These are phyloP conservation scores for Coprinellus aureogranulatus DNA, from an alignment of 768 basidiomycete species.

Conservation along the genomic window DNA sequence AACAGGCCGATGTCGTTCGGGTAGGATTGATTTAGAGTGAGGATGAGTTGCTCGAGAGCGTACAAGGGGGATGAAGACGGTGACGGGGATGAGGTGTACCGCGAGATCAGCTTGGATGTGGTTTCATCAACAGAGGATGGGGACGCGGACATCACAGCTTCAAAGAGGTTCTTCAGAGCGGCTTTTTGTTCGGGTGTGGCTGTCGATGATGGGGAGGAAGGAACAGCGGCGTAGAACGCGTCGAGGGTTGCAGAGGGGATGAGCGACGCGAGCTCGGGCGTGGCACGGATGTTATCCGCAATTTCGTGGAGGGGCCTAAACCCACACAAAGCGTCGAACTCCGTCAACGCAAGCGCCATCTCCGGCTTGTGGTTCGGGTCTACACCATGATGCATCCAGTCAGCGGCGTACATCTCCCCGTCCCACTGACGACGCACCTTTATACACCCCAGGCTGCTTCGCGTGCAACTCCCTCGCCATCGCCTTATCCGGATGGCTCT, in stretches of 20 bases:
- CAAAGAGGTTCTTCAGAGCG: conserved; percentile 74
- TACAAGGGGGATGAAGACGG: conserved; percentile 31
- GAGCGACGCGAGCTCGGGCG: conserved; percentile 75
- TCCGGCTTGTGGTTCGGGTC: conserved; percentile 98
- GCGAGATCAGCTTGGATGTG: conserved; percentile 46
- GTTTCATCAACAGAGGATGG: conserved; percentile 46
- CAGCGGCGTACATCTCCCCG: neutral
- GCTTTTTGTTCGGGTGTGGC: conserved; percentile 40
- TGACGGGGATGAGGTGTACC: conserved; percentile 13
- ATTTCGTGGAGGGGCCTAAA: conserved; percentile 82
- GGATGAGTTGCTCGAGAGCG: conserved; percentile 59
- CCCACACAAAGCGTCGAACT: conserved; percentile 88
- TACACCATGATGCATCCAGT: conserved; percentile 23
- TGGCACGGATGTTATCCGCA: conserved; percentile 57
- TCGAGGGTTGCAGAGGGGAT: conserved; percentile 57
- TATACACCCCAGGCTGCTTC: conserved; percentile 80
- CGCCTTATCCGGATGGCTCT: conserved; percentile 87
- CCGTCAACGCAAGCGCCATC: conserved; percentile 95
- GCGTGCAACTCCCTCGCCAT: conserved; percentile 70
- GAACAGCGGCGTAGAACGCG: conserved; percentile 49
- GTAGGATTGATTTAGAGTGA: conserved; percentile 73
- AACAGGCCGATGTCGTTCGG: conserved; percentile 93
- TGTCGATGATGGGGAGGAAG: no score
- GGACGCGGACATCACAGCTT: conserved; percentile 81
- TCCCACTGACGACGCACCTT: conserved; percentile 53